Evolutionary conservation across 2,329 filamentous ascomycete genomes (phyloP).

Genomic region (Berkeleyomyces basicola): DNA sequence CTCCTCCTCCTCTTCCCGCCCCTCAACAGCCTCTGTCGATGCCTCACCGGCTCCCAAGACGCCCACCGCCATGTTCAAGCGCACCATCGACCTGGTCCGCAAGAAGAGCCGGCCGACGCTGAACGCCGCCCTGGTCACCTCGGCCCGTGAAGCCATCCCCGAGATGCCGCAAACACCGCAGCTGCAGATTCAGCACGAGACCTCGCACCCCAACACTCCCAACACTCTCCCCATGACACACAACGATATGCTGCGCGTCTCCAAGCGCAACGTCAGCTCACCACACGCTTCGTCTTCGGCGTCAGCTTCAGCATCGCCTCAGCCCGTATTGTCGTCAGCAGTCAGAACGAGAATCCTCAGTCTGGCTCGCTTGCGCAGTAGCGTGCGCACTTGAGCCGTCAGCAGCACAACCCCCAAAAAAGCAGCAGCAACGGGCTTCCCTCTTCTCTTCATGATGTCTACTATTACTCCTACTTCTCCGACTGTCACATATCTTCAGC

Average conservation of each 20-base stretch:
- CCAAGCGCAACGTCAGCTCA: constrained; percentile 26
- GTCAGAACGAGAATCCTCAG: constrained; percentile 13
- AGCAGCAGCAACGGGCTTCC: not conserved
- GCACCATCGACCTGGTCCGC: constrained; percentile 36
- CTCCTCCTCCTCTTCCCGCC: constrained; percentile 14
- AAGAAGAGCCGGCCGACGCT: constrained; percentile 38
- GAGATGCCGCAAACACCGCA: constrained; percentile 15
- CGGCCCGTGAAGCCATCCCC: constrained; percentile 23
- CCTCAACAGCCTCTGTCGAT: constrained; percentile 14
- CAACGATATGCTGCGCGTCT: constrained; percentile 29
- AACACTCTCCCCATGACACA: constrained; percentile 26
- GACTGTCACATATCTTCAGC: not conserved
- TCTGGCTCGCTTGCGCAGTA: constrained; percentile 9
- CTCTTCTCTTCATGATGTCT: not conserved
- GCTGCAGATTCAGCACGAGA: not conserved
- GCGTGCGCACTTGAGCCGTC: constrained; percentile 5
- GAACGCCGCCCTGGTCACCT: constrained; percentile 19
- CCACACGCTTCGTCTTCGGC: constrained; percentile 14
- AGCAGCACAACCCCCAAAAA: not conserved
- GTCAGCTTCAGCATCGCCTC: not conserved
- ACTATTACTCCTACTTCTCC: not conserved
- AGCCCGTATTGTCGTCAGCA: constrained; percentile 9
- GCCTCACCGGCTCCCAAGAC: constrained; percentile 18
- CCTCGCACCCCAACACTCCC: constrained; percentile 11
- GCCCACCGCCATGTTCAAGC: constrained; percentile 32